phyloP scores from a whole-genome alignment of 164 flowering plant species.

The Macadamia tetraphylla region DNA sequence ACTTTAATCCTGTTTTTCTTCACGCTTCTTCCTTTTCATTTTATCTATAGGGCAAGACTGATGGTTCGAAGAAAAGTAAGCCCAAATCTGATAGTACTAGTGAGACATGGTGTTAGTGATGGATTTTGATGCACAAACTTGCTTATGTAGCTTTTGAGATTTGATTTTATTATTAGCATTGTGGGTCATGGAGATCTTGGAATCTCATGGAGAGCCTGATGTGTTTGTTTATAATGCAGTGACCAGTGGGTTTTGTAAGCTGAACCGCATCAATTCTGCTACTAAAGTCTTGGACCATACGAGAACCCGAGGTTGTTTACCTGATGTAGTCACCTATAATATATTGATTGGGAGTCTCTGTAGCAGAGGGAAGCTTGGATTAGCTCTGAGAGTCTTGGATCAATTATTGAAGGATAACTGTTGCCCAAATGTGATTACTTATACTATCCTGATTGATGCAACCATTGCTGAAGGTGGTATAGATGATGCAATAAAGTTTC shows the following conservation, averaged over 20 bases:
- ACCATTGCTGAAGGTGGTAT: constrained; percentile 34
- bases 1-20: no score
- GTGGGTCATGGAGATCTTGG: constrained; percentile 51
- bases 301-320: no score
- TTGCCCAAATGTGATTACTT: no score
- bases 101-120: constrained; percentile 44
- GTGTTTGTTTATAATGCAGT: constrained; percentile 42
- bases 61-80: constrained; percentile 9
- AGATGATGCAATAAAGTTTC: constrained; percentile 40
- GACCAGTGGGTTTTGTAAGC: constrained; percentile 34
- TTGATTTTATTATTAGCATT: constrained; percentile 21
- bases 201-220: constrained; percentile 44
- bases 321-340: no score
- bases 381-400: constrained; percentile 33
- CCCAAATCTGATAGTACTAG: constrained; percentile 6
- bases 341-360: constrained; percentile 55
- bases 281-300: constrained; percentile 49
- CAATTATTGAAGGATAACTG: no score
- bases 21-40: constrained; percentile 34
- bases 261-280: constrained; percentile 33
- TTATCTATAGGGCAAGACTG: constrained; percentile 31
- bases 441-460: no score
- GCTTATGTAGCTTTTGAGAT: no score
- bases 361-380: constrained; percentile 41
- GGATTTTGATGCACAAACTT: no score